Percentiles rank a stretch among this genome's conserved stretches.
phyloP scores from a whole-genome alignment of 352 stramenopile genomes.

The Plasmopara halstedii region DNA sequence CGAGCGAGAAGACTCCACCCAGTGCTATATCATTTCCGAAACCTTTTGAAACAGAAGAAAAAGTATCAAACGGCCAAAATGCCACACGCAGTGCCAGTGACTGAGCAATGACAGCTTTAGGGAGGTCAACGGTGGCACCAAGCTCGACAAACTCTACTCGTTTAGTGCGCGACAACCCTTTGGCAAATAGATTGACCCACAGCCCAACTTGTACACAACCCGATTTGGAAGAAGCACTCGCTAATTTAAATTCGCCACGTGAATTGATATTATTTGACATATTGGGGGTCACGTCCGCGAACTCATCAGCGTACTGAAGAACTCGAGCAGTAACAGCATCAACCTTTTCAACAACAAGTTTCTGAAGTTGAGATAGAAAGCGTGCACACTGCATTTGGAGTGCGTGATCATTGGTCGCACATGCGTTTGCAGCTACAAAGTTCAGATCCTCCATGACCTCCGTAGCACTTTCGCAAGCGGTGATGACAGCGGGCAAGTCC shows the following conservation, averaged over 20 bases:
- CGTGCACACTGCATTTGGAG: slow-evolving; percentile 30
- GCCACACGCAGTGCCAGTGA: slow-evolving; percentile 59
- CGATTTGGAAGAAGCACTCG: slow-evolving; percentile 28
- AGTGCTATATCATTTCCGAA: slow-evolving; percentile 32
- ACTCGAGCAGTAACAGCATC: slow-evolving; percentile 56
- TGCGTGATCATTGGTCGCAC: slow-evolving; percentile 41
- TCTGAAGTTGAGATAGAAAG: slow-evolving; percentile 46
- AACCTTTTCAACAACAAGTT: slow-evolving; percentile 55
- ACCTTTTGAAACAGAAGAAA: slow-evolving; percentile 14
- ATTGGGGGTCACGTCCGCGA: slow-evolving; percentile 35
- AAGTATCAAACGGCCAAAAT: slow-evolving; percentile 52
- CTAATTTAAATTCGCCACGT: slow-evolving; percentile 62
- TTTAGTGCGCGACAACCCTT: slow-evolving; percentile 68
- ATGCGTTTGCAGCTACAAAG: slow-evolving; percentile 45
- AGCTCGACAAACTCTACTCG: slow-evolving; percentile 67
- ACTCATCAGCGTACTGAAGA: slow-evolving; percentile 70
- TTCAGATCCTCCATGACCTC: slow-evolving; percentile 56
- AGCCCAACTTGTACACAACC: slow-evolving; percentile 48
- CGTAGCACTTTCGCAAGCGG: slow-evolving; percentile 43
- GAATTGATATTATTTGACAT: slow-evolving; percentile 16
- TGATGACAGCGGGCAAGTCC: slow-evolving; percentile 27
- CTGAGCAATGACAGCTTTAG: slow-evolving; percentile 71
- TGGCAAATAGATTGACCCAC: slow-evolving; percentile 70
- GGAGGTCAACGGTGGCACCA: slow-evolving; percentile 58
- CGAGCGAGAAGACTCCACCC: slow-evolving; percentile 56